Evolutionary conservation across 2,329 filamentous ascomycete genomes (phyloP).

Genomic region (Clarireedia homoeocarpa): DNA sequence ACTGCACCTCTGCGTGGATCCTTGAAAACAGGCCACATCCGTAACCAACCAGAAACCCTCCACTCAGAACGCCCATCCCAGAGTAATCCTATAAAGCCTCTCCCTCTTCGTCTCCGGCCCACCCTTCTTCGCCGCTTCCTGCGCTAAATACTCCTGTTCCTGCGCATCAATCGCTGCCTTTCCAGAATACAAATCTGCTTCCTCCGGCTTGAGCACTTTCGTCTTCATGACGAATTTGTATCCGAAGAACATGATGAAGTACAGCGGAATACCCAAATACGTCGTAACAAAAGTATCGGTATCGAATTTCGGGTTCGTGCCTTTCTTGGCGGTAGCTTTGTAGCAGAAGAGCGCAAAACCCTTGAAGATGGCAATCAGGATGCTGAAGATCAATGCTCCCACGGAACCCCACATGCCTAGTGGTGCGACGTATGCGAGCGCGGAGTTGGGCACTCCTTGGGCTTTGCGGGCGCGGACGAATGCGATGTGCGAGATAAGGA

Average conservation of each 20-base stretch:
- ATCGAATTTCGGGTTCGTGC: constrained; percentile 47
- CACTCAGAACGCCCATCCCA: constrained; percentile 11
- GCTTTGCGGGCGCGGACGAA: constrained; percentile 57
- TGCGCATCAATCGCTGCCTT: constrained; percentile 54
- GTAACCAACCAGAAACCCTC: background rate
- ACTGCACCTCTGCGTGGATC: background rate
- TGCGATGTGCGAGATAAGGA: constrained; percentile 58
- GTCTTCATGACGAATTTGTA: constrained; percentile 41
- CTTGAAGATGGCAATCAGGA: constrained; percentile 72
- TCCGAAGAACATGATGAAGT: constrained; percentile 50
- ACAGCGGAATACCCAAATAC: constrained; percentile 56
- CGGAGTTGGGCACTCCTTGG: constrained; percentile 48
- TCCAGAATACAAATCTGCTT: constrained; percentile 49
- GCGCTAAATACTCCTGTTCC: constrained; percentile 36
- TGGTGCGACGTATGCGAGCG: constrained; percentile 60
- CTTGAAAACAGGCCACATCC: background rate
- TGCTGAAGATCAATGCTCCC: constrained; percentile 60
- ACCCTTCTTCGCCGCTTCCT: constrained; percentile 14
- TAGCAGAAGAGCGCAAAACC: constrained; percentile 64
- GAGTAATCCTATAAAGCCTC: constrained; percentile 11
- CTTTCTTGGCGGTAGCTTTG: constrained; percentile 26
- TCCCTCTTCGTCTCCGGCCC: constrained; percentile 11
- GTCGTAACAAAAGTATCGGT: constrained; percentile 59
- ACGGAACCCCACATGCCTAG: constrained; percentile 66
- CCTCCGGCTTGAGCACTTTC: constrained; percentile 38